Evolutionary conservation across 768 basidiomycete species (phyloP).

Genomic region (Multifurca ochricompacta): DNA sequence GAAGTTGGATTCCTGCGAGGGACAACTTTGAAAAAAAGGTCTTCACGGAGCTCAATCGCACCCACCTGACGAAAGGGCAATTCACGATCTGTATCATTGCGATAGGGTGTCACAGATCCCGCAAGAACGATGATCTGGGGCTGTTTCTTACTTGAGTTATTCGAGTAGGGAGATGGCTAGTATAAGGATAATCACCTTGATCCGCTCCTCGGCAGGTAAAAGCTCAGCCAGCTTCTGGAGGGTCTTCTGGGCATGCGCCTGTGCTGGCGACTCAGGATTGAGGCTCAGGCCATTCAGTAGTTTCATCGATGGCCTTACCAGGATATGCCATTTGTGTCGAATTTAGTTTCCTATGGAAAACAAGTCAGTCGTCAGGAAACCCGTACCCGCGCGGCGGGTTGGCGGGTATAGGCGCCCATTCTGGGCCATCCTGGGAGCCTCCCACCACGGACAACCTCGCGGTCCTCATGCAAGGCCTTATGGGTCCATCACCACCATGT

Average conservation of each 20-base stretch:
- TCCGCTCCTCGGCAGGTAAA: slow-evolving; percentile 41
- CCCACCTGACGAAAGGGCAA: slow-evolving; percentile 49
- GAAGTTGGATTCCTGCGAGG: slow-evolving; percentile 71
- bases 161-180: neutral
- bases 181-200: slow-evolving; percentile 41
- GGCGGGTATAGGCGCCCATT: too few species aligned
- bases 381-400: too few species aligned
- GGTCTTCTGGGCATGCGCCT: slow-evolving; percentile 45
- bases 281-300: neutral
- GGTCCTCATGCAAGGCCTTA: too few species aligned
- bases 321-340: slow-evolving; percentile 6
- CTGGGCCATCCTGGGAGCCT: too few species aligned
- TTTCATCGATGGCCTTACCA: neutral
- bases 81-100: slow-evolving; percentile 84
- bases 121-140: slow-evolving; percentile 63
- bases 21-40: slow-evolving; percentile 21
- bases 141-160: slow-evolving; percentile 28
- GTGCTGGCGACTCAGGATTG: slow-evolving; percentile 33
- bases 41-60: neutral
- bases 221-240: slow-evolving; percentile 44
- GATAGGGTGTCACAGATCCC: slow-evolving; percentile 52
- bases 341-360: too few species aligned
- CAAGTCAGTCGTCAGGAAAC: too few species aligned
- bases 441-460: too few species aligned
- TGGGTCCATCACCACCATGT: too few species aligned